Evolutionary conservation across 2,329 filamentous ascomycete species (phyloP), one percentile per base, ranked within the genome.

Genomic region (Fusarium musae): DNA sequence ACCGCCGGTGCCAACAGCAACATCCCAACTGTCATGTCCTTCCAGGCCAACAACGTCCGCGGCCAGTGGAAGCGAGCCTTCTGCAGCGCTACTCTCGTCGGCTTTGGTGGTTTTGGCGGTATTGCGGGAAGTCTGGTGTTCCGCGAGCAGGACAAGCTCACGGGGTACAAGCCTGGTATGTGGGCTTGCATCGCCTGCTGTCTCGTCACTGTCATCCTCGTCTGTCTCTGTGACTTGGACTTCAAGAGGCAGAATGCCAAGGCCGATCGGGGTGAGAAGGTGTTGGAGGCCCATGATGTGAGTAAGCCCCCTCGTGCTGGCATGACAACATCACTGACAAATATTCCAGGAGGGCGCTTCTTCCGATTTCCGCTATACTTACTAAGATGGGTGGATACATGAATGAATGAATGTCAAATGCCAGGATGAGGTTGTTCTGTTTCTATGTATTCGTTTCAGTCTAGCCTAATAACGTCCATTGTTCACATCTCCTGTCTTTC

Each of bases 61-160:
- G 94, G 93, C 0, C 93, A 96, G 83, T 97, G 93, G 93, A 97
- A 96, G 84, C 90, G 94, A 53, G 93, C 93, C 2, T 91, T 96
- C 75, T 92, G 90, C 80, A 93, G 90, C 66, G 93, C 93, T 5
- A 92, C 91, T 0, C 87, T 96, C 5, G 92, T 96, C 7, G 92
- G 92, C 3, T 90, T 93, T 56, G 93, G 93, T 12, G 93, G 93
- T 5, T 85, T 97, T 32, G 94, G 94, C 42, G 93, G 94, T 39
- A 96, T 96, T 71, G 89, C 89, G 2, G 93, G 93, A 32, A 90
- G 89, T 74, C 84, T 94, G 63, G 91, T 96, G 16, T 96, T 96
- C 83, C 87, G 91, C 75, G 78, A 82, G 60, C 78, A 90, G 80
- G 89, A 91, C 77, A 77, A 78, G 69, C 76, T 79, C 13, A 87